Evolutionary conservation across 148 eudicot species (phyloP).

Genomic region (Drosera capensis): DNA sequence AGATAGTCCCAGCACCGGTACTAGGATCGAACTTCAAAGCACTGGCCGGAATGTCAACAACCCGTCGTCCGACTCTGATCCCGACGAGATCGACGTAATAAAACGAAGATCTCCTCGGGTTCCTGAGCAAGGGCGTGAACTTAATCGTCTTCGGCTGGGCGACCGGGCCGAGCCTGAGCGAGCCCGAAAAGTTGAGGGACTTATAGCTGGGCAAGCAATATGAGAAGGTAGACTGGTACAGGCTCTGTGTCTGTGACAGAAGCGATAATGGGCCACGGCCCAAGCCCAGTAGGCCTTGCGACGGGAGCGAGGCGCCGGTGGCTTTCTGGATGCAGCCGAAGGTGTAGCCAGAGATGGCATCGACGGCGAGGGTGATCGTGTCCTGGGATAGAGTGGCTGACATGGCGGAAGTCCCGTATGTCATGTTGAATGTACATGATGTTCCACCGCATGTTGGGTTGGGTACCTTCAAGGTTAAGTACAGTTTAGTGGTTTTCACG

Average conservation of each 20-base stretch:
- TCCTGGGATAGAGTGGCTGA: constrained; percentile 45
- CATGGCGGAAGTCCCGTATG: constrained; percentile 62
- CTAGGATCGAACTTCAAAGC: constrained; percentile 52
- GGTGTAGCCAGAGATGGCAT: constrained; percentile 35
- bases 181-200: constrained; percentile 42
- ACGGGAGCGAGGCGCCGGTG: constrained; percentile 44
- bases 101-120: constrained; percentile 58
- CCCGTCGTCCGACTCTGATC: constrained; percentile 38
- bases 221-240: constrained; percentile 56
- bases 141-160: constrained; percentile 51
- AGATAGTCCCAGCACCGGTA: constrained; percentile 64
- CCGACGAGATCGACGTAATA: constrained; percentile 64
- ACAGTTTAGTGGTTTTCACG: neutral
- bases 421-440: constrained; percentile 49
- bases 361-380: constrained; percentile 57
- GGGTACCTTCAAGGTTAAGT: constrained; percentile 22
- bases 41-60: constrained; percentile 34
- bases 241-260: constrained; percentile 35
- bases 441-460: constrained; percentile 30
- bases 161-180: constrained; percentile 43
- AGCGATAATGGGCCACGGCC: constrained; percentile 76
- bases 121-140: constrained; percentile 39
- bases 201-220: constrained; percentile 62
- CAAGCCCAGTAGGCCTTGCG: constrained; percentile 67
- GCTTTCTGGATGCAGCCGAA: constrained; percentile 62